Conservation (phyloP, 257 asterid species). For the Solanum appendiculatum region DNA sequence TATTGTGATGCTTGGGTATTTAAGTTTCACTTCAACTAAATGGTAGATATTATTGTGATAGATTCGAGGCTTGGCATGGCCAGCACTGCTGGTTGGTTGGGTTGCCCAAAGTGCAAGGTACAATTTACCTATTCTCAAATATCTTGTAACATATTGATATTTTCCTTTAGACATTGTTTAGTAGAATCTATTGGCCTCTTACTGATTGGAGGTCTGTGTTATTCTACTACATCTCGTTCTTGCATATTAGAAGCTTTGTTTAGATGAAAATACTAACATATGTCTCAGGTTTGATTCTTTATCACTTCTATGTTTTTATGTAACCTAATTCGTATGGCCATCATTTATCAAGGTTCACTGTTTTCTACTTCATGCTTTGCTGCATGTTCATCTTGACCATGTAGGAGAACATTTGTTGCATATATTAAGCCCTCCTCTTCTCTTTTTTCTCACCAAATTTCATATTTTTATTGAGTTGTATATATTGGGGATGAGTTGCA, state of each 20-base stretch:
- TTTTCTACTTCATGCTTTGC: not conserved
- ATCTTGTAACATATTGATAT: not conserved
- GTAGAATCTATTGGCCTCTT: not conserved
- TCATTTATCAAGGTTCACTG: not conserved
- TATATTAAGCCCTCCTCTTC: not conserved
- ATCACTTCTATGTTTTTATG: not conserved
- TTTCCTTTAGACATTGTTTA: not conserved
- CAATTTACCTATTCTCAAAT: not conserved
- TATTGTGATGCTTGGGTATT: not conserved
- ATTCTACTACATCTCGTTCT: not conserved
- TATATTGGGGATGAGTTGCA: not conserved
- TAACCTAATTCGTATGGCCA: not conserved
- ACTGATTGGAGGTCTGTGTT: not conserved
- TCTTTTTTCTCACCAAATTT: not conserved
- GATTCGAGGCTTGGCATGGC: constrained; percentile 98
- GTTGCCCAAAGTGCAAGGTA: constrained; percentile 98
- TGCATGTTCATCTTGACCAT: not conserved
- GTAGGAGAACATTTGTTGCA: not conserved
- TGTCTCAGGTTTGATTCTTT: not conserved
- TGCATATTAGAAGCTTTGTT: not conserved
- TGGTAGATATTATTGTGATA: constrained; percentile 18
- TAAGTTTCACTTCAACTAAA: not conserved
- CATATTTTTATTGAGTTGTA: not conserved
- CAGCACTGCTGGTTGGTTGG: constrained; percentile 89
- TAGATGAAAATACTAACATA: not conserved